These are phyloP conservation scores for Scheffersomyces amazonensis DNA, from an alignment of 805 yeast genomes.

Conservation along the genomic window DNA sequence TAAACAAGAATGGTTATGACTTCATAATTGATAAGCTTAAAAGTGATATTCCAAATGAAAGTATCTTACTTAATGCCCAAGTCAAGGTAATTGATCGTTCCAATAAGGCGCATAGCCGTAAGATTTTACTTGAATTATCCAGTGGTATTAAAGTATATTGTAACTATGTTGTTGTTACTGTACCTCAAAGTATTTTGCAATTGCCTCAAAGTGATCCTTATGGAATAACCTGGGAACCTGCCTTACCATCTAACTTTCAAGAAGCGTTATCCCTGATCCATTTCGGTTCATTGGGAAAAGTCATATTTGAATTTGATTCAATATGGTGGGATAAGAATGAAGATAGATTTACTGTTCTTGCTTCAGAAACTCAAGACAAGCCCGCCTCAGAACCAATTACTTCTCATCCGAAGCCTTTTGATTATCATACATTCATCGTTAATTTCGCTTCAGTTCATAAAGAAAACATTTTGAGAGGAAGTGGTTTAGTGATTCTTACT, in stretches of 20 bases:
- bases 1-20: slow-evolving; percentile 56
- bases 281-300: slow-evolving; percentile 42
- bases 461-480: slow-evolving; percentile 22
- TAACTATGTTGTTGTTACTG: slow-evolving; percentile 66
- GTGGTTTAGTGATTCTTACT: slow-evolving; percentile 62
- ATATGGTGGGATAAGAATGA: slow-evolving; percentile 43
- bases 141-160: slow-evolving; percentile 31
- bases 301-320: slow-evolving; percentile 36
- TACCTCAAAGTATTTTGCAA: slow-evolving; percentile 72
- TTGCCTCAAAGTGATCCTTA: slow-evolving; percentile 34
- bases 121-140: slow-evolving; percentile 30
- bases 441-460: slow-evolving; percentile 51
- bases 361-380: slow-evolving; percentile 8
- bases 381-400: slow-evolving; percentile 7
- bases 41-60: slow-evolving; percentile 33
- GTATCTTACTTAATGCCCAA: slow-evolving; percentile 38
- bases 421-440: slow-evolving; percentile 59
- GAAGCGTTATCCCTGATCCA: slow-evolving; percentile 23
- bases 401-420: slow-evolving; percentile 43
- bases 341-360: slow-evolving; percentile 37
- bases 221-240: slow-evolving; percentile 38
- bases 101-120: slow-evolving; percentile 8
- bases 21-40: slow-evolving; percentile 43
- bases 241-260: slow-evolving; percentile 14
- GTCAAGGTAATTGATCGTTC: slow-evolving; percentile 39